phyloP scores from a whole-genome alignment of 352 stramenopile genomes.

The Phytopythium oedochilum region DNA sequence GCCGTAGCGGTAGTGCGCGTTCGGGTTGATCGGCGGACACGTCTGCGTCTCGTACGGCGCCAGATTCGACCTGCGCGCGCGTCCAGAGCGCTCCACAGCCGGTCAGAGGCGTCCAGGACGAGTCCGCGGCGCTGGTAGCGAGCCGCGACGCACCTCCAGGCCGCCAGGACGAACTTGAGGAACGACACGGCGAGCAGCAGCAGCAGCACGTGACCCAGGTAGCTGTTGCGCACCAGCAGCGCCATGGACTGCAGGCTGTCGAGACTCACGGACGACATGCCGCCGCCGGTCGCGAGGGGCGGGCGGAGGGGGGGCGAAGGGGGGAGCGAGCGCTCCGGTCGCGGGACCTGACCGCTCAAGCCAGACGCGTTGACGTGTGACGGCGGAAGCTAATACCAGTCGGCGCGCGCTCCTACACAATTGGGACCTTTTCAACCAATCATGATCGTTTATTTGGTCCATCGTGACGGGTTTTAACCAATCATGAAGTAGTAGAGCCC shows the following conservation, averaged over 20 bases:
- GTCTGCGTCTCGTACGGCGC: slow-evolving; percentile 65
- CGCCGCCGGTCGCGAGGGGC: neutral
- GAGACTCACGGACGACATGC: slow-evolving; percentile 38
- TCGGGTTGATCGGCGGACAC: slow-evolving; percentile 70
- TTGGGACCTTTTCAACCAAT: neutral
- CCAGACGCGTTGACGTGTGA: slow-evolving; percentile 5
- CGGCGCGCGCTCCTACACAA: neutral
- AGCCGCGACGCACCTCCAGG: slow-evolving; percentile 46
- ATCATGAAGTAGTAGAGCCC: neutral
- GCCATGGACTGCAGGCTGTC: slow-evolving; percentile 61
- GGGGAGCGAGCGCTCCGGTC: neutral
- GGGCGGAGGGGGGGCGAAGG: neutral
- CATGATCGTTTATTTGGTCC: neutral
- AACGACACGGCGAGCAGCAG: slow-evolving; percentile 47
- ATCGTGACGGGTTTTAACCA: neutral
- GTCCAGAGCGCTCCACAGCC: neutral
- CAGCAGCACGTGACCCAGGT: slow-evolving; percentile 59
- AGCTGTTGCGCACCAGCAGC: slow-evolving; percentile 53
- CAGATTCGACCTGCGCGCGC: slow-evolving; percentile 23
- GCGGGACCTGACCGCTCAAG: neutral
- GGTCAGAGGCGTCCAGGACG: too few relatives aligned
- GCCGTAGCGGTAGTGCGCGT: slow-evolving; percentile 77
- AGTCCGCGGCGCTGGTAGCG: too few relatives aligned
- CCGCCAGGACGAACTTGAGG: slow-evolving; percentile 54
- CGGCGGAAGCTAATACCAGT: neutral